Base-by-base conservation (phyloP, 192 early-diverging fungal species). In the Obelidium mucronatum region DNA sequence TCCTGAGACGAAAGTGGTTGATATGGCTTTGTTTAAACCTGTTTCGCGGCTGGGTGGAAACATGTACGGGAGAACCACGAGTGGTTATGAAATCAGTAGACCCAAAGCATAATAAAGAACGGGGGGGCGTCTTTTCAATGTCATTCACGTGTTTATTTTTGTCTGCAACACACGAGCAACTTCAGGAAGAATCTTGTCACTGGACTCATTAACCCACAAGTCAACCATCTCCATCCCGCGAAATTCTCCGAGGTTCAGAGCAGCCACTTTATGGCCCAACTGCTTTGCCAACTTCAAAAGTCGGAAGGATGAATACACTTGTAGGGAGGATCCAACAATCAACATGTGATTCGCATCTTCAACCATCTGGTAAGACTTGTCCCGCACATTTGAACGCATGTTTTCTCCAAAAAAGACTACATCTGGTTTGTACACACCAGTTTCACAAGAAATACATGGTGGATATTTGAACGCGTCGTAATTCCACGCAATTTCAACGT, bases 301-400 rank as follows among this genome's bases (percentile, higher is more conserved):
- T 3, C 95, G 88, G 70, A 88, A 94, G 0, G 94, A 91, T 5
- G 91, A 94, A 78, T 91, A 97, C 3, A 95, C 95, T 13, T 92
- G 88, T 40, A 97, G 81, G 1, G 93, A 92, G 5, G 91, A 87
- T 1, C 96, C 96, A 55, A 95, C 84, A 24, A 94, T 89, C 63
- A 98, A 80, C 66, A 97, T 75, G 3, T 86, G 89, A 34, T 81
- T 64, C 0, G 89, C 84, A 8, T 86, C 73, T 37, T 91, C 79
- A 4, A 97, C 82, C 71, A 92, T 84, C 17, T 83, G 36, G 51
- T 84, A 85, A 6, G 94, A 83, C 58, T 52, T 40, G 39, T 86
- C 78, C 33, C 90, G 88, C n/a, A 90, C 83, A 0, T 67, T 33
- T 19, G 56, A 44, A 0, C 82, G 79, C 48, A 97, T 92, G 73